Conservation (phyloP, 257 asterid genomes). For the Capsicum baccatum region DNA sequence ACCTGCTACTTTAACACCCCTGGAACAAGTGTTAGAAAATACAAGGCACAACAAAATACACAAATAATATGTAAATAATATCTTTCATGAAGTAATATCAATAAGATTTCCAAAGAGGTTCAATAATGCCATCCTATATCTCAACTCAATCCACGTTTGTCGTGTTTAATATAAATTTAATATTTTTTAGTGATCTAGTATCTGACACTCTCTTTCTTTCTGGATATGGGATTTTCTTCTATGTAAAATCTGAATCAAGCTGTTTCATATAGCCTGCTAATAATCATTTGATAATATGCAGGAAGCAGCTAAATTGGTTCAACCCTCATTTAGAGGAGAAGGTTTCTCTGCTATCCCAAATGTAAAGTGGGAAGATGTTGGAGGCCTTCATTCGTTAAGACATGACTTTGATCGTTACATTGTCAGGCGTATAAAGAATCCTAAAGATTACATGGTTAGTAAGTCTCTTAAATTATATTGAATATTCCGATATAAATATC, state of each 20-base stretch:
- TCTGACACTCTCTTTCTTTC: background rate
- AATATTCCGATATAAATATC: constrained; percentile 12
- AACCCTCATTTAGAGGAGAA: constrained; percentile 85
- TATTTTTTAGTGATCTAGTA: background rate
- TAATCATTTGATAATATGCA: constrained; percentile 42
- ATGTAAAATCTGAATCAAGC: background rate
- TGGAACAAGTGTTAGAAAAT: no score
- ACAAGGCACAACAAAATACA: no score
- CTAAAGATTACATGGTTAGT: constrained; percentile 73
- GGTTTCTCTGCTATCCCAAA: constrained; percentile 87
- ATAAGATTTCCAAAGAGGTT: background rate
- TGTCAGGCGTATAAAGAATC: constrained; percentile 67
- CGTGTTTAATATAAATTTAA: background rate
- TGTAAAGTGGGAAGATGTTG: constrained; percentile 92
- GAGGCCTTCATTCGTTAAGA: constrained; percentile 75
- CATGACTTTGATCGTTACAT: constrained; percentile 67
- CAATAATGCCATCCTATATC: no score
- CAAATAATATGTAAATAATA: no score
- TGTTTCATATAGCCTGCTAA: background rate
- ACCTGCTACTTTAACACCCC: no score
- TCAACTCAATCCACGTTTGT: background rate
- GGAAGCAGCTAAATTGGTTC: constrained; percentile 83
- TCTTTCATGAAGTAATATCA: background rate
- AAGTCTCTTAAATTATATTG: constrained; percentile 18
- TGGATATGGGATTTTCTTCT: background rate